Evolutionary conservation across 257 asterid species (phyloP), one percentile per base, ranked within the genome.

Genomic region (Gynochthodes officinalis): DNA sequence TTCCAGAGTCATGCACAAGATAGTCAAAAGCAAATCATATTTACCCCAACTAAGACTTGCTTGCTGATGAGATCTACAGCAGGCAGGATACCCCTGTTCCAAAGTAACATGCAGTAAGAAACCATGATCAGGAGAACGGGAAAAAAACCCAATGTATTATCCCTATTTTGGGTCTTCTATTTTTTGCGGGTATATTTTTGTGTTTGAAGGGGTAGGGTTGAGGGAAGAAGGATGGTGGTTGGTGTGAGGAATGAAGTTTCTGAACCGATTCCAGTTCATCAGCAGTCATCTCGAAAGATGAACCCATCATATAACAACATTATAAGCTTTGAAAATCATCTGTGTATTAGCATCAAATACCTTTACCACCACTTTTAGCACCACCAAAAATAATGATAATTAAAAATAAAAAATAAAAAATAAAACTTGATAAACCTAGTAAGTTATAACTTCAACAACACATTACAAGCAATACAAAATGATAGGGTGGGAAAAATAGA

Each of bases 1-100:
- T 43, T 37, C 5, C 10, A 0, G 48, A 69, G 7, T 19, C 35
- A 33, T 53, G 73, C 48, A 32, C 33, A 11, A 32, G 10, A 52
- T 53, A 33, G 73, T 52, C 59, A 25, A 35, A 53, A 33, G 57
- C 61, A 11, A 54, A 58, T 46, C 23, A 37, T 76, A 82, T 89
- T 86, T 86, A 93, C 99, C 95, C 99, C 99, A 64, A 95, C 98
- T 67, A 95, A 76, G 28, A 79, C 80, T 21, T 92, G 87, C 48
- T 82, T 68, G 84, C 98, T 85, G 9, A 95, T 73, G 80, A 92
- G 95, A 83, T 95, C 98, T 50, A 95, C 82, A 25, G 99, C 99
- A 49, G 99, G 96, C 71, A 95, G 87, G 81, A 92, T 92, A 80
- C 99, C 98, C 76, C 98, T 95, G 93, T 81, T 78, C 25, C 77